Evolutionary conservation across 2,329 filamentous ascomycete genomes (phyloP), one percentile per base, ranked within the genome.

Genomic region (Stenocarpella maydis): DNA sequence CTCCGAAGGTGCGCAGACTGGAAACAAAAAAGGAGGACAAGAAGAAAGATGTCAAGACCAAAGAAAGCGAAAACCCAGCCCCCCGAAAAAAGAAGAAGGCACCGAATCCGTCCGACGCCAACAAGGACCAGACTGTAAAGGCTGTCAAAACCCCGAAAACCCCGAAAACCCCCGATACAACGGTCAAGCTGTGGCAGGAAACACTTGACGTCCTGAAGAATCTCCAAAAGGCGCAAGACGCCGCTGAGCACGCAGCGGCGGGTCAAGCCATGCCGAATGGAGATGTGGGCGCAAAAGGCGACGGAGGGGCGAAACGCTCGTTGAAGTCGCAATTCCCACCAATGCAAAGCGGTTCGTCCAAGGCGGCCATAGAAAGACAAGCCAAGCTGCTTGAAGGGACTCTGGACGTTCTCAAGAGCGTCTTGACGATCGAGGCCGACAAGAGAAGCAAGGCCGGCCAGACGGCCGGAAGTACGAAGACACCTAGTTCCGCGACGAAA

Each of bases 361-460:
- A 52, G 19, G 61, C 47, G 52, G 45, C 65, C 66, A 61, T 47
- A 37, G 37, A 69, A 52, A 74, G 75, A 50, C 76, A 81, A 66
- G 72, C 79, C 55, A 73, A 78, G 31, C 74, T 78, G 2, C 73
- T 83, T 12, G 71, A 78, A 49, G 80, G 79, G 19, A 81, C 81
- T 17, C 73, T 83, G 63, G 71, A 74, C 17, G 76, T 81, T 4
- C 71, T 83, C 63, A 79, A 80, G 71, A 78, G 76, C 47, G 81
- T 82, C 28, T 76, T 83, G 41, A 72, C 72, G 39, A 73, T 73
- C 12, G 78, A 79, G 73, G 53, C 71, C 47, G 67, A 63, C 10
- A 15, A 65, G 31, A 68, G 58, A 19, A 19, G 58, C 12, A 67
- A 71, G 21, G n/a, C 58, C 1, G 72, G 68, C 34, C 67, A 61